phyloP scores from a whole-genome alignment of 2,329 filamentous ascomycete genomes.

The Polychaeton citri region DNA sequence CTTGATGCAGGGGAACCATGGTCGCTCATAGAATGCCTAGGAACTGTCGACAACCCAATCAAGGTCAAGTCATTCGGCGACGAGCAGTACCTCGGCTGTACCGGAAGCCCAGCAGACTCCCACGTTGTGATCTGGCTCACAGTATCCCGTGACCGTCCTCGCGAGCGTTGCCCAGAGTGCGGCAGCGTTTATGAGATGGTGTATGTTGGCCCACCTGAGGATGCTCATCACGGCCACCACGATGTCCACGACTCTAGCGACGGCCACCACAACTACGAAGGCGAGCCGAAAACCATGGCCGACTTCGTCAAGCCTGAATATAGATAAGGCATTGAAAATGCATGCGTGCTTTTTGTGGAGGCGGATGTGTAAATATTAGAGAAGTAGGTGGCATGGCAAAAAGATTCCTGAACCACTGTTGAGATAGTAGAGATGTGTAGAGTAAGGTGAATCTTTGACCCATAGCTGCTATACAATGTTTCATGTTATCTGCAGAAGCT shows the following conservation, averaged over 20 bases:
- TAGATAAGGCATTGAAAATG: too few relatives aligned
- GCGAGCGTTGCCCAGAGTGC: conserved; percentile 94
- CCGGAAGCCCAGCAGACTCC: conserved; percentile 81
- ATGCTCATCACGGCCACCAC: conserved; percentile 36
- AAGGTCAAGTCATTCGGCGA: conserved; percentile 81
- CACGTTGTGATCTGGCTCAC: conserved; percentile 85
- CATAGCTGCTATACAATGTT: too few relatives aligned
- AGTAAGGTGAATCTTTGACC: too few relatives aligned
- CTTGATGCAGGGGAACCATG: not conserved
- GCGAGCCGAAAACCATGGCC: conserved; percentile 88
- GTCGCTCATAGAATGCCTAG: conserved; percentile 28
- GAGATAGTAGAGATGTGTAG: too few relatives aligned
- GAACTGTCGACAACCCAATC: conserved; percentile 83
- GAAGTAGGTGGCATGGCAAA: too few relatives aligned
- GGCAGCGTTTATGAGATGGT: conserved; percentile 97
- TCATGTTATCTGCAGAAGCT: too few relatives aligned
- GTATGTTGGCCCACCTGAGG: conserved; percentile 73
- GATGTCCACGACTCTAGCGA: conserved; percentile 38
- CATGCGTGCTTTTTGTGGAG: not conserved
- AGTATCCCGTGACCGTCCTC: conserved; percentile 73
- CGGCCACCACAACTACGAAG: conserved; percentile 43
- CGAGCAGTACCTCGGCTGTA: conserved; percentile 96
- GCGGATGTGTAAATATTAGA: not conserved
- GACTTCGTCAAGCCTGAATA: conserved; percentile 95
- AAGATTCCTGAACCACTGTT: too few relatives aligned